Evolutionary conservation across 495 filamentous ascomycete species (phyloP), one percentile per base, ranked within the genome.

Genomic region (Talaromyces trachyspermus): DNA sequence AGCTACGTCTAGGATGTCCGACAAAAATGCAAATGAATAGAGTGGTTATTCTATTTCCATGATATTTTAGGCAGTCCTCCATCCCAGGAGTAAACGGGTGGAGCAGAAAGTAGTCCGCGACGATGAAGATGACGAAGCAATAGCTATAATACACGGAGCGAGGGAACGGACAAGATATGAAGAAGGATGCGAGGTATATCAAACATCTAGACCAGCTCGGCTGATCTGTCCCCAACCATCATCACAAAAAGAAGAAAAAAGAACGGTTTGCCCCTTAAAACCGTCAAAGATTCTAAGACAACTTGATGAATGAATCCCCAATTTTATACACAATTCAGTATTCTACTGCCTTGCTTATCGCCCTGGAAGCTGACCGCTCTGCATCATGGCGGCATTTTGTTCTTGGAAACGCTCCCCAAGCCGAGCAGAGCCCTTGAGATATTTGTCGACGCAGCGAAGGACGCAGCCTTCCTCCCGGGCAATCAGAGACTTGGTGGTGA

Each of bases 331-430:
- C 11, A n/a, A 29, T 11, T 11, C 40, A 11, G n/a, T 43, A n/a
- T 3, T 17, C 11, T 30, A 15, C 15, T 18, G n/a, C n/a, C 17
- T 12, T 2, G 10, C 51, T 62, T 69, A 73, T 61, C 67, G 61
- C 12, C 67, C 70, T 15, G 66, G 64, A 42, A 74, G 43, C 54
- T 76, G 72, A 25, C 83, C 83, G 49, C 74, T 70, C 70, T 87
- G 82, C 70, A 83, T 83, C 85, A 94, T 89, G 52, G 82, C 80
- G 29, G 84, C 85, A 55, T 95, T 95, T 65, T 92, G 83, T 69
- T 99, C 92, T 66, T 88, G 85, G 75, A 96, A 99, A 32, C 92
- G 77, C 65, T 92, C 84, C 52, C 88, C 85, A 46, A 97, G 69
- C 23, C 92, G 80, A 57, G 89, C 84, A 27, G 85, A 85, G 44